Conservation (phyloP, 2,329 filamentous ascomycete genomes). For the Plenodomus tracheiphilus region DNA sequence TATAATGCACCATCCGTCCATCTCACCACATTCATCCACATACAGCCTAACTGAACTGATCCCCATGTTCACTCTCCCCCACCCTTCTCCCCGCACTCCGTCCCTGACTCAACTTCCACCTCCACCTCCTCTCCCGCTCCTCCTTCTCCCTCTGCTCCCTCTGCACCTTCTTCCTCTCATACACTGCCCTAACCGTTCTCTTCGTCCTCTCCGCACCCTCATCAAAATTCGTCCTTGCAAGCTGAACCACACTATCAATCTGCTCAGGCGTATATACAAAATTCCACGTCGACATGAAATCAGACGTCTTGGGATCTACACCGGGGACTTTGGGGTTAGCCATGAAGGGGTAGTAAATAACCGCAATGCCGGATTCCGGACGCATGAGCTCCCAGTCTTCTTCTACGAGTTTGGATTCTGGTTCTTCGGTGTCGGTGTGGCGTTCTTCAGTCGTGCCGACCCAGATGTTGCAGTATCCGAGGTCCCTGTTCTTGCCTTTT, state of each 20-base stretch:
- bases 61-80: slow-evolving; percentile 58
- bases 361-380: slow-evolving; percentile 80
- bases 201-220: slow-evolving; percentile 80
- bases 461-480: slow-evolving; percentile 95
- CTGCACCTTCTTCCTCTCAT: slow-evolving; percentile 81
- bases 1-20: slow-evolving; percentile 1
- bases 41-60: slow-evolving; percentile 68
- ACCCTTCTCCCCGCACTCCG: slow-evolving; percentile 57
- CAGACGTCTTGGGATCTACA: slow-evolving; percentile 79
- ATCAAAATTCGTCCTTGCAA: slow-evolving; percentile 84
- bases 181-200: slow-evolving; percentile 81
- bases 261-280: slow-evolving; percentile 93
- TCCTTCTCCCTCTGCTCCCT: slow-evolving; percentile 59
- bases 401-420: slow-evolving; percentile 59
- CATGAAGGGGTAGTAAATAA: slow-evolving; percentile 89
- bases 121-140: slow-evolving; percentile 42
- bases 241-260: slow-evolving; percentile 78
- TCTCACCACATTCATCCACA: too few species aligned
- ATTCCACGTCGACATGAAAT: slow-evolving; percentile 97
- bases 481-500: slow-evolving; percentile 50
- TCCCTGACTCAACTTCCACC: slow-evolving; percentile 50
- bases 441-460: slow-evolving; percentile 82
- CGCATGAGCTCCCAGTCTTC: slow-evolving; percentile 69
- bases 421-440: slow-evolving; percentile 57
- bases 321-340: slow-evolving; percentile 77